These are phyloP conservation scores for Entomortierella lignicola DNA, from an alignment of 192 early-diverging fungal genomes.

Conservation along the genomic window DNA sequence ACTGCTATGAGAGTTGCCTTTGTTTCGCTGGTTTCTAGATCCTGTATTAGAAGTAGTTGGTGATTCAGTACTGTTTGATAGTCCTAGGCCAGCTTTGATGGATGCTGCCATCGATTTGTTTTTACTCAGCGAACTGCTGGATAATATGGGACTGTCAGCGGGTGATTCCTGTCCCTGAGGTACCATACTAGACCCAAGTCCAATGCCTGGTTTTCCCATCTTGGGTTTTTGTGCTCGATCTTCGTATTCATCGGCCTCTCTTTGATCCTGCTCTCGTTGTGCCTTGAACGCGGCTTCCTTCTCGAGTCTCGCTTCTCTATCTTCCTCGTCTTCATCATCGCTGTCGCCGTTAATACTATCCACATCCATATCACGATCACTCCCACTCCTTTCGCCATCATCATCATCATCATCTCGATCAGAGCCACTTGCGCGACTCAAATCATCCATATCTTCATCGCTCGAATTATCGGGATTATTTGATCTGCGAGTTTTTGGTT, in stretches of 20 bases:
- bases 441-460: background rate
- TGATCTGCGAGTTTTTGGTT: background rate
- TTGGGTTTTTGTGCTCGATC: conserved; percentile 8
- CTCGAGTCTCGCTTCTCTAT: conserved; percentile 30
- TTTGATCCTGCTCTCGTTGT: conserved; percentile 12
- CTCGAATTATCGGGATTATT: background rate
- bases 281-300: conserved; percentile 32
- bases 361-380: conserved; percentile 40
- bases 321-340: conserved; percentile 50
- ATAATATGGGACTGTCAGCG: background rate
- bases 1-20: conserved; percentile 4
- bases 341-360: conserved; percentile 24
- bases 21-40: conserved; percentile 13
- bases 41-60: background rate
- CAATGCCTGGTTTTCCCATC: conserved; percentile 23
- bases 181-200: conserved; percentile 1
- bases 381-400: conserved; percentile 38
- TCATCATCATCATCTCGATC: conserved; percentile 61
- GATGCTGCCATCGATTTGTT: conserved; percentile 29
- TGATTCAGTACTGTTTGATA: conserved; percentile 14
- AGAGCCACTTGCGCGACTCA: conserved; percentile 5
- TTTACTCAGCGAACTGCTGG: conserved; percentile 4
- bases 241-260: conserved; percentile 23
- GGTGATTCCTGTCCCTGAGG: background rate
- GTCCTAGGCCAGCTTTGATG: conserved; percentile 29